phyloP scores from a whole-genome alignment of 441 rosid species.

The Syzygium syzygioides region DNA sequence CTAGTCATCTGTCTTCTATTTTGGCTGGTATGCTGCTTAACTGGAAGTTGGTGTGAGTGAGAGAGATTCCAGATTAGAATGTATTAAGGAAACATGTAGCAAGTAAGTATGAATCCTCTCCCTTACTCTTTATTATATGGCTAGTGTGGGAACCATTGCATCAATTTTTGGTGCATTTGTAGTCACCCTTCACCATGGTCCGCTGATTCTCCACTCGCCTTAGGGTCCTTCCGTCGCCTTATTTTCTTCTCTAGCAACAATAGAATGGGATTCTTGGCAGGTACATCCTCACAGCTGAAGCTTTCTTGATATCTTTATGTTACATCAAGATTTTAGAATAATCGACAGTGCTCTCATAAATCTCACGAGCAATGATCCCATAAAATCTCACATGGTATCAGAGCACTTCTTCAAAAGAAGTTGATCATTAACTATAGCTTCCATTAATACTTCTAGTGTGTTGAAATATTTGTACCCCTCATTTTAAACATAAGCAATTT shows the following conservation, averaged over 20 bases:
- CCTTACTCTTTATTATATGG: background rate
- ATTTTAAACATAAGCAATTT: background rate
- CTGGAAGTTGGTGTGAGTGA: background rate
- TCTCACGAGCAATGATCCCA: too few relatives aligned
- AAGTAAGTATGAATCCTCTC: background rate
- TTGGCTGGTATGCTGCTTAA: background rate
- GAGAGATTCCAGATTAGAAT: background rate
- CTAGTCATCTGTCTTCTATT: background rate
- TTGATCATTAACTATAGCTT: background rate
- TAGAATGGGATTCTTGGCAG: background rate
- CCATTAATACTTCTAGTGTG: background rate
- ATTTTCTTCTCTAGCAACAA: background rate
- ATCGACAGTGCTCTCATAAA: fast-evolving
- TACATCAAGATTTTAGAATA: background rate
- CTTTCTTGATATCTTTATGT: background rate
- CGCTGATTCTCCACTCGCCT: background rate
- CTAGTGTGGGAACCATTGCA: background rate
- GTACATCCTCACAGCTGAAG: background rate
- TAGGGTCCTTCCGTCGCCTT: background rate
- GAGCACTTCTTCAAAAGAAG: background rate
- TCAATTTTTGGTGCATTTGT: background rate
- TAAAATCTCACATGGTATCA: too few relatives aligned
- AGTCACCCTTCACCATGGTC: background rate
- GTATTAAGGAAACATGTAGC: background rate
- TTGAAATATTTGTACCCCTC: fast-evolving